phyloP scores from a whole-genome alignment of 768 basidiomycete genomes.

The Pisolithus sp. region DNA sequence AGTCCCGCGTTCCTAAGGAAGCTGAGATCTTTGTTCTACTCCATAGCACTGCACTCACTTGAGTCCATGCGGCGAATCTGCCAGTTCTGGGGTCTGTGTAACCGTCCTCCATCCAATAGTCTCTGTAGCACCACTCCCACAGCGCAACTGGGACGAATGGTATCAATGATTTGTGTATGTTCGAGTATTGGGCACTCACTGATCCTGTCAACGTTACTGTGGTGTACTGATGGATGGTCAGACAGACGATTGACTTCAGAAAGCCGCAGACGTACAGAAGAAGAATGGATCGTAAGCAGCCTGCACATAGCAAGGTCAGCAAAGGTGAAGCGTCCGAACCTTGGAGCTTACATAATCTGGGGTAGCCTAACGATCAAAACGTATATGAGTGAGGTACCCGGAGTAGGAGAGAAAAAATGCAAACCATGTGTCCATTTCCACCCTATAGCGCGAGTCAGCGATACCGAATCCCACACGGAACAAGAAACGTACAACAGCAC shows the following conservation, averaged over 20 bases:
- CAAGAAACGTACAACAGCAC: conserved; percentile 9
- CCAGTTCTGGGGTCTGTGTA: conserved; percentile 7
- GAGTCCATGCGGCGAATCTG: conserved; percentile 13
- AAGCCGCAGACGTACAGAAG: conserved; percentile 11
- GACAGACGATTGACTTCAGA: background rate
- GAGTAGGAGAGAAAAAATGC: background rate
- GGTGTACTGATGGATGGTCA: conserved; percentile 14
- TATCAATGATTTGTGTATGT: background rate
- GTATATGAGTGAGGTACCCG: background rate
- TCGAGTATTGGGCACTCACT: conserved; percentile 5
- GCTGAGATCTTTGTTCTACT: background rate
- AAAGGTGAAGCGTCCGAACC: background rate
- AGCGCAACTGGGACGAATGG: conserved; percentile 12
- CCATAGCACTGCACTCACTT: conserved; percentile 7
- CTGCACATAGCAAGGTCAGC: conserved; percentile 1
- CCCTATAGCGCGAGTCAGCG: too few species aligned
- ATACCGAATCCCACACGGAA: too few species aligned
- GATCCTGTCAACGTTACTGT: conserved; percentile 19
- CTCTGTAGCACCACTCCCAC: conserved; percentile 26
- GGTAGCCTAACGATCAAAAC: conserved; percentile 4
- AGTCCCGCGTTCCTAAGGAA: conserved; percentile 14
- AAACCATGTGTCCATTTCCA: conserved; percentile 18
- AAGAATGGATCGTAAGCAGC: conserved; percentile 22
- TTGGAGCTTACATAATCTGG: conserved; percentile 17
- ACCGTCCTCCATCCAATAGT: conserved; percentile 25